Evolutionary conservation across 805 yeast genomes (phyloP).

Genomic region (Alloascoidea hylecoeti): DNA sequence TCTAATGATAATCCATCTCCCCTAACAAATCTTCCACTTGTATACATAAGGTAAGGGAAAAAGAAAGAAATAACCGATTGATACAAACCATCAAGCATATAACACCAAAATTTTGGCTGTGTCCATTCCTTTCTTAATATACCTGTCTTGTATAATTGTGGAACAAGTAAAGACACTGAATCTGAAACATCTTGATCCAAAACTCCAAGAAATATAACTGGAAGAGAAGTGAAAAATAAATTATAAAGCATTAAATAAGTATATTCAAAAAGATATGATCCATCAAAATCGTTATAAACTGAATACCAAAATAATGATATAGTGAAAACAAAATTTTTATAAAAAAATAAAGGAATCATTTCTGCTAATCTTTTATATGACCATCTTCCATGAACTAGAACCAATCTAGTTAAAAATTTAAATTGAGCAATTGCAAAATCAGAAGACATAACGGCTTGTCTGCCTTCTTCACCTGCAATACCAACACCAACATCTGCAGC

Average conservation of each 20-base stretch:
- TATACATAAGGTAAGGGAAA: conserved; percentile 48
- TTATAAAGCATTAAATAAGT: conserved; percentile 70
- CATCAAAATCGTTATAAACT: conserved; percentile 54
- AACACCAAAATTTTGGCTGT: conserved; percentile 39
- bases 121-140: conserved; percentile 53
- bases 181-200: conserved; percentile 68
- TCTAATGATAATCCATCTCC: conserved; percentile 38
- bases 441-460: conserved; percentile 79
- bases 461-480: conserved; percentile 78
- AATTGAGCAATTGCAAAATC: conserved; percentile 79
- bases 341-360: conserved; percentile 69
- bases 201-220: conserved; percentile 59
- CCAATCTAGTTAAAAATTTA: conserved; percentile 45
- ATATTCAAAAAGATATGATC: conserved; percentile 63
- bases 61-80: conserved; percentile 59
- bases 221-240: conserved; percentile 68
- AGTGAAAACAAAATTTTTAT: conserved; percentile 64
- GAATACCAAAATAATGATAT: conserved; percentile 70
- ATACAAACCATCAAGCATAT: conserved; percentile 56
- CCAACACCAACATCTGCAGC: conserved; percentile 81
- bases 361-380: conserved; percentile 61
- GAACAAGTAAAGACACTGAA: conserved; percentile 48
- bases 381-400: conserved; percentile 78
- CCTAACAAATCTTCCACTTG: conserved; percentile 26
- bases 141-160: conserved; percentile 58